Base-by-base conservation (phyloP, 352 stramenopile genomes). In the Globisporangium rhizosaccharum region DNA sequence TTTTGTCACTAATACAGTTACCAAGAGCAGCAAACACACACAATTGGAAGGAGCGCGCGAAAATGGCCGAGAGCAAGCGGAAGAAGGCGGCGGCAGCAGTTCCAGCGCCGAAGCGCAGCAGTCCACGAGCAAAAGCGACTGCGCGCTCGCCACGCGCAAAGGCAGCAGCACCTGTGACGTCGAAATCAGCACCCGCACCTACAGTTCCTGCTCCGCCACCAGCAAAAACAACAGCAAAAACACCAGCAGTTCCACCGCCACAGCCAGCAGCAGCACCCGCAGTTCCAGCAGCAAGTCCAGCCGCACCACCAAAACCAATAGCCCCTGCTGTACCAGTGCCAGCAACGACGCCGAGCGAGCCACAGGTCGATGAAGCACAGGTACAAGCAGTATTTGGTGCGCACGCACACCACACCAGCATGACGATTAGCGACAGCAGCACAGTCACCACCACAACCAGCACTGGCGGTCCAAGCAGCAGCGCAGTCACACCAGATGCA, bases 61-160 rank as follows among this genome's bases (percentile, higher is more conserved):
- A 11, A 28, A 62, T 63, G 57, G 14, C 25, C 42, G 46, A 60
- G 23, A 42, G 28, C 26, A 57, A 47, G 25, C 54, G 55, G 56
- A 56, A 51, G 28, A 11, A 10, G 14, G 12, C 12, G 9, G 17
- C 30, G 8, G n/a, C 23, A 30, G 33, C 56, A 30, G 33, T 46
- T n/a, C 7, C 9, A 30, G 23, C 30, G 30, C 57, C 18, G 41
- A 57, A 57, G 51, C 57, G 50, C 41, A 47, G 51, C 57, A 63
- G 50, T 47, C 30, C 49, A 20, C 44, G 57, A 10, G 42, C 20
- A 20, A 58, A 47, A 50, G 33, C 44, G 44, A 28, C 33, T 39
- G 33, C 33, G 33, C 33, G 33, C 33, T 39, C 33, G 33, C 33
- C 33, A 0, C 33, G 33, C 5, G 33, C 33, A 39, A 12, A 39